phyloP scores from a whole-genome alignment of 1,284 basidiomycete species.

The Trichosporon asahii region DNA sequence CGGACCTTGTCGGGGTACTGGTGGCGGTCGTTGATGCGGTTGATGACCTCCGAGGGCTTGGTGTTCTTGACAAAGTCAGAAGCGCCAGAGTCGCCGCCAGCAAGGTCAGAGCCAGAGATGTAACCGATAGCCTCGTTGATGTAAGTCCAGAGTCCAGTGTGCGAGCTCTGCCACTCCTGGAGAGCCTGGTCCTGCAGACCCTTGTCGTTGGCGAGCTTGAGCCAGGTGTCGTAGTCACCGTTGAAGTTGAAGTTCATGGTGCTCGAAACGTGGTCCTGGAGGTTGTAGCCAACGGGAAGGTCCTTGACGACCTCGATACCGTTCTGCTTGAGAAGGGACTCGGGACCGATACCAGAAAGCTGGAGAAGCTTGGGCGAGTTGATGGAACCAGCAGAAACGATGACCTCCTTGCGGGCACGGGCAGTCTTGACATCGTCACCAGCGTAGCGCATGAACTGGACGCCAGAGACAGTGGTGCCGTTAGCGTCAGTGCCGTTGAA shows the following conservation, averaged over 20 bases:
- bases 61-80: slow-evolving; percentile 52
- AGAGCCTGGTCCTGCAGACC: slow-evolving; percentile 31
- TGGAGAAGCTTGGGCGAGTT: slow-evolving; percentile 23
- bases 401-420: slow-evolving; percentile 20
- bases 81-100: slow-evolving; percentile 54
- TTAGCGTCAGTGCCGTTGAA: slow-evolving; percentile 57
- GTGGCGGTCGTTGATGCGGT: slow-evolving; percentile 57
- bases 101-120: slow-evolving; percentile 47
- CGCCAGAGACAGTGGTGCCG: slow-evolving; percentile 57
- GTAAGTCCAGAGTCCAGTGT: slow-evolving; percentile 48
- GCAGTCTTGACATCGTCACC: slow-evolving; percentile 30
- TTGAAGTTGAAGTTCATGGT: slow-evolving; percentile 35
- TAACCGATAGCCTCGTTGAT: slow-evolving; percentile 52
- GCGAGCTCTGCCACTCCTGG: slow-evolving; percentile 31
- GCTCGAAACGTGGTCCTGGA: slow-evolving; percentile 36
- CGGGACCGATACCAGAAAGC: slow-evolving; percentile 25
- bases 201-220: slow-evolving; percentile 32
- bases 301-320: slow-evolving; percentile 25
- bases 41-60: slow-evolving; percentile 36
- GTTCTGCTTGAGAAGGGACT: slow-evolving; percentile 16
- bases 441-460: slow-evolving; percentile 56
- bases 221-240: slow-evolving; percentile 38
- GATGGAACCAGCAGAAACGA: slow-evolving; percentile 15
- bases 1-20: slow-evolving; percentile 43
- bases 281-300: slow-evolving; percentile 32